Evolutionary conservation across 163 green algal species (phyloP), one percentile per base, ranked within the genome.

Genomic region (Scenedesmus sp.): DNA sequence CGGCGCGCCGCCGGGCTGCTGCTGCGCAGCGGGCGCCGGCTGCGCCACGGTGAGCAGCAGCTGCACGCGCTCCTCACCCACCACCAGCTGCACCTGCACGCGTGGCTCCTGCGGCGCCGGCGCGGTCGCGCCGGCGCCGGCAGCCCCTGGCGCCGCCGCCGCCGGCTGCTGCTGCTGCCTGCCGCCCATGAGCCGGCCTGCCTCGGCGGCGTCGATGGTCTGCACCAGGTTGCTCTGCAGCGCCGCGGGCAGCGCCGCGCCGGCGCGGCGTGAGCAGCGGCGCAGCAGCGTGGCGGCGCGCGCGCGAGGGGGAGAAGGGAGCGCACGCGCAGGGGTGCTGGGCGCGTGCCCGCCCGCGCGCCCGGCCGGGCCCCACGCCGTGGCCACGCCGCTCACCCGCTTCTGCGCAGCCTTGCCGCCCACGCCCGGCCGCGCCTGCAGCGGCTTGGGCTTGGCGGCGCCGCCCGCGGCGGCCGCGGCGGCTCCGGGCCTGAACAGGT

Each of bases 401-500:
- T n/a, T n/a, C n/a, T n/a, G n/a, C n/a, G 29, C 57, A 64, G n/a
- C 9, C 18, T 31, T 17, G n/a, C 1, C 36, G 33, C 54, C 3
- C 62, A 70, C 4, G 9, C n/a, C 11, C n/a, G 22, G 33, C 53
- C 10, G 22, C 5, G n/a, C 24, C 24, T 60, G 53, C 22, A 60
- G 14, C 53, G 24, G 18, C 71, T 63, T 71, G 24, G 71, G 58
- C 58, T 65, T 76, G 28, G 62, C 62, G 17, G 31, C n/a, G n/a
- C n/a, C n/a, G n/a, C 53, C 10, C 7, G 39, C 10, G 39, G 39
- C 39, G 39, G 39, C n/a, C 39, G 39, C 39, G 10, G 39, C 56
- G 2, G 36, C 63, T 4, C 26, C 45, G 60, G 33, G 29, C 45
- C 71, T 80, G 71, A 80, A 80, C 44, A 80, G 45, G 29, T 80